These are phyloP conservation scores for Candida parachauliodes DNA, from an alignment of 805 yeast genomes.

Conservation along the genomic window DNA sequence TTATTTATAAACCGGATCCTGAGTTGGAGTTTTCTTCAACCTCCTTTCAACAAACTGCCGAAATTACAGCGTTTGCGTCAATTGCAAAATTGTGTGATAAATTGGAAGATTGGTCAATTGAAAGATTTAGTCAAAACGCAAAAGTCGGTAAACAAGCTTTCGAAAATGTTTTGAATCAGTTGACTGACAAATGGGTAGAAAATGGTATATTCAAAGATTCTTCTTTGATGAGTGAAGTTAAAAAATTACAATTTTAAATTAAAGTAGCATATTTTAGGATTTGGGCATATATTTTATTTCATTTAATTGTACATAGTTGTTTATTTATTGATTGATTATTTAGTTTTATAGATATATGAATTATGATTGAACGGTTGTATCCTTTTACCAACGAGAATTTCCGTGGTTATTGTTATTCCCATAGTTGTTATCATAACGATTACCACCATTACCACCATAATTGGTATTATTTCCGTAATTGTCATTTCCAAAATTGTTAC, in stretches of 20 bases:
- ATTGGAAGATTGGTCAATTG: constrained; percentile 89
- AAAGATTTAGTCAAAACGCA: constrained; percentile 87
- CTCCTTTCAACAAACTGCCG: constrained; percentile 75
- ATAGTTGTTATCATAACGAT: neutral
- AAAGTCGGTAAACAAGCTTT: constrained; percentile 77
- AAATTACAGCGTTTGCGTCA: constrained; percentile 79
- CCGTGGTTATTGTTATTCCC: neutral
- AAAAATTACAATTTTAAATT: constrained; percentile 8
- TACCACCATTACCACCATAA: constrained; percentile 1
- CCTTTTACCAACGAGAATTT: constrained; percentile 1
- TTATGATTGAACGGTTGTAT: too few species aligned
- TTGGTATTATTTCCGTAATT: neutral
- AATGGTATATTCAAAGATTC: constrained; percentile 31
- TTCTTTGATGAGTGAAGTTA: constrained; percentile 9
- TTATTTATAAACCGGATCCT: constrained; percentile 71
- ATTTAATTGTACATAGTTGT: constrained; percentile 1
- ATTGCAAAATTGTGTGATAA: constrained; percentile 69
- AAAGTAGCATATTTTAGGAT: neutral
- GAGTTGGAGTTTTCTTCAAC: constrained; percentile 50
- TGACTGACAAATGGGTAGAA: constrained; percentile 44
- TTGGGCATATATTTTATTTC: neutral
- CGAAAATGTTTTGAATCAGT: constrained; percentile 65
- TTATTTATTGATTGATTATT: neutral
- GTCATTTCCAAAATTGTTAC: constrained; percentile 4
- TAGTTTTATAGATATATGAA: neutral